Percentiles rank a stretch among this genome's conserved stretches.
phyloP scores from a whole-genome alignment of 73 alveolate genomes.

The Tetrahymena malaccensis region DNA sequence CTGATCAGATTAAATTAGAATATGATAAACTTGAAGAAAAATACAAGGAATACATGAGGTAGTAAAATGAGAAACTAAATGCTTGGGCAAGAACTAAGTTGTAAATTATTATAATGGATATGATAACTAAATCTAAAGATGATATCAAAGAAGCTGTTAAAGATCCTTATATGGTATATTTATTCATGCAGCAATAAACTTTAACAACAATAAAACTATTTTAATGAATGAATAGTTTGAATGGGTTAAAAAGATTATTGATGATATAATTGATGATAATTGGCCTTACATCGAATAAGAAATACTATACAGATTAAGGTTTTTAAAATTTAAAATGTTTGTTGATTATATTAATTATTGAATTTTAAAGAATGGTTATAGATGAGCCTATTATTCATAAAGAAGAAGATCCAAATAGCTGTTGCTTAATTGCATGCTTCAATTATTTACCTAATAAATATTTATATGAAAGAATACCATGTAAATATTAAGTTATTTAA shows the following conservation, averaged over 20 bases:
- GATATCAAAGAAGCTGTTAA: neutral
- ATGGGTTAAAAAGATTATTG: neutral
- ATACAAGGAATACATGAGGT: neutral
- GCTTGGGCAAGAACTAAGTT: neutral
- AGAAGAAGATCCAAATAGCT: neutral
- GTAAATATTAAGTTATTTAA: neutral
- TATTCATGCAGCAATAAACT: neutral
- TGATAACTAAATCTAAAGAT: neutral
- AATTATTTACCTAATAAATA: neutral
- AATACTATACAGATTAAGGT: neutral
- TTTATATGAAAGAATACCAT: neutral
- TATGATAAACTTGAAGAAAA: neutral
- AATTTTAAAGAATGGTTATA: neutral
- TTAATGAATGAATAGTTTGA: neutral
- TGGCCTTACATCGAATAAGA: neutral
- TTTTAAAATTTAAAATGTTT: neutral
- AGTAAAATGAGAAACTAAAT: neutral
- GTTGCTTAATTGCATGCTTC: neutral
- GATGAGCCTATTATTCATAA: neutral
- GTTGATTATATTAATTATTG: neutral
- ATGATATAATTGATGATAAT: neutral
- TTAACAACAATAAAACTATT: too few species aligned
- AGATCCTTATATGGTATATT: neutral
- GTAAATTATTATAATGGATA: neutral
- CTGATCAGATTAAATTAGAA: neutral